A percentile compares a stretch with the other conserved stretches of the same genome.
These are phyloP conservation scores for Arabidopsis arenosa DNA, from an alignment of 345 rosid genomes.

Conservation along the genomic window DNA sequence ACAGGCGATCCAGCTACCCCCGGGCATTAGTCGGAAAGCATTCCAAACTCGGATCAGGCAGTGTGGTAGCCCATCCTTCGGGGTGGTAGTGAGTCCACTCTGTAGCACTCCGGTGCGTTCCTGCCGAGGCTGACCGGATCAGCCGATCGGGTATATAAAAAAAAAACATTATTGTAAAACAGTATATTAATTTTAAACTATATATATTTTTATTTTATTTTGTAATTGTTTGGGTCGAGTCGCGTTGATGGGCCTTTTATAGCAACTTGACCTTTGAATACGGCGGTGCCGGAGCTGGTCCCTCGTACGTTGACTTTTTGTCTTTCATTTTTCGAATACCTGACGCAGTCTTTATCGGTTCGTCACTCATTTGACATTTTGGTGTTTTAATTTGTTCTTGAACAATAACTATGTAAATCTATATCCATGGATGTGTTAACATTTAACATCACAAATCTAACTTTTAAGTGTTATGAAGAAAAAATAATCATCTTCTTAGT, in stretches of 20 bases:
- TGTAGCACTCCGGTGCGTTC: too few relatives aligned
- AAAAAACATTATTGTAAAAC: too few relatives aligned
- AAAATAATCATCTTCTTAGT: neutral
- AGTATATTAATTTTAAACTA: neutral
- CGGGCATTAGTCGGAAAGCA: too few relatives aligned
- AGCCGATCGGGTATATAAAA: too few relatives aligned
- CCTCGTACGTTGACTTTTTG: constrained; percentile 19
- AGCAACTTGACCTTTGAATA: constrained; percentile 1
- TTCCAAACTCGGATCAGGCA: too few relatives aligned
- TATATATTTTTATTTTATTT: neutral
- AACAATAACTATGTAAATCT: neutral
- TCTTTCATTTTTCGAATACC: neutral
- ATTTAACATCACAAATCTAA: neutral
- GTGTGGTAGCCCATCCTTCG: too few relatives aligned
- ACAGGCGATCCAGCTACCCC: too few relatives aligned
- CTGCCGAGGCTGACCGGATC: too few relatives aligned
- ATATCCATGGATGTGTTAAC: neutral
- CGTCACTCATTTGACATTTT: constrained; percentile 27
- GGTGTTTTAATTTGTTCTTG: neutral
- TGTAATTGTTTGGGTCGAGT: neutral
- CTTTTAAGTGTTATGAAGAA: neutral
- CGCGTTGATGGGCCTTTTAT: neutral
- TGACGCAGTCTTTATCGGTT: constrained; percentile 23
- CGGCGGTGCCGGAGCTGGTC: neutral
- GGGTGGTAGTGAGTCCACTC: too few relatives aligned